Conservation (phyloP, 495 filamentous ascomycete species). For the Penicillium ochrochloron region DNA sequence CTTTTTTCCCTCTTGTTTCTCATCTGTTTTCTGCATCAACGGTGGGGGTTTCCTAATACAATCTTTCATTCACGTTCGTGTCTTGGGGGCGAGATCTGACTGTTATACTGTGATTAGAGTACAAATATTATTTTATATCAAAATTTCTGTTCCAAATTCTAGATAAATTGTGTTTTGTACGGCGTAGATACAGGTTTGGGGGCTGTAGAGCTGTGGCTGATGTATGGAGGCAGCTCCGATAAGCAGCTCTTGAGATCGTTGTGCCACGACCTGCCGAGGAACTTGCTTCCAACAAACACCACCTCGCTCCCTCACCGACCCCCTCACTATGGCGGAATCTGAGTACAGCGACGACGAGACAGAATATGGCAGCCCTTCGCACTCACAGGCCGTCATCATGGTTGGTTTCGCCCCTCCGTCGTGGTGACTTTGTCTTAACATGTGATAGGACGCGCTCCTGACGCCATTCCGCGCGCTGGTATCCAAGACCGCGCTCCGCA, state of each 20-base stretch:
- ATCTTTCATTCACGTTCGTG: constrained; percentile 24
- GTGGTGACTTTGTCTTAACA: constrained; percentile 20
- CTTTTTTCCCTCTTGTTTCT: background rate
- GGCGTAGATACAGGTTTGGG: background rate
- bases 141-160: background rate
- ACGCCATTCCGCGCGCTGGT: constrained; percentile 52
- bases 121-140: background rate
- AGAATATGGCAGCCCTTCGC: constrained; percentile 23
- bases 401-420: constrained; percentile 14
- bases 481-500: constrained; percentile 68
- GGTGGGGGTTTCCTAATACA: constrained; percentile 30
- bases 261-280: constrained; percentile 10
- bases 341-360: constrained; percentile 38
- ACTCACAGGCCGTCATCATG: constrained; percentile 20
- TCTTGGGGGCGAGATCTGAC: background rate
- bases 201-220: background rate
- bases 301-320: background rate
- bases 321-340: constrained; percentile 33
- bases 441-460: constrained; percentile 37
- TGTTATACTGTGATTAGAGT: constrained; percentile 5
- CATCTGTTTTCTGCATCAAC: constrained; percentile 26
- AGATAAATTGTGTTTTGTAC: background rate
- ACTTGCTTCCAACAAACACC: constrained; percentile 19
- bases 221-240: constrained; percentile 3
- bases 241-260: constrained; percentile 1